Evolutionary conservation across 202 grass and related monocot species (phyloP).

Genomic region (Schoenoplectus triqueter): DNA sequence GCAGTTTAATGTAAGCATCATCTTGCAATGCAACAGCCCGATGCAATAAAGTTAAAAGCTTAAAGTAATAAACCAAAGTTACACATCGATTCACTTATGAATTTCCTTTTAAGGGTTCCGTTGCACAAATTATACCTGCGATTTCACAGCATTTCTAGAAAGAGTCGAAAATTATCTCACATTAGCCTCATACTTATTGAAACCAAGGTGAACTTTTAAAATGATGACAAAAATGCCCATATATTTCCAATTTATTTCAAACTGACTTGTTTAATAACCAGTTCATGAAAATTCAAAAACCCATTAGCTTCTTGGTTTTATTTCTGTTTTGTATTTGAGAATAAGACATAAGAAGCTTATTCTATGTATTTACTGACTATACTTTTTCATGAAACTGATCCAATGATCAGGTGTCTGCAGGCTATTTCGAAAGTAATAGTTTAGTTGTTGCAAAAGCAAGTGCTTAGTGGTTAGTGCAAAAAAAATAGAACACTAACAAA

Average conservation of each 20-base stretch:
- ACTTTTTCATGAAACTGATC: neutral
- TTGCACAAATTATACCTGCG: neutral
- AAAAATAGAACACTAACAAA: too few species aligned
- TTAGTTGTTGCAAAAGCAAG: neutral
- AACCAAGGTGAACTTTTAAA: neutral
- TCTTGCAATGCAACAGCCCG: neutral
- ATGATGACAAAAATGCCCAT: neutral
- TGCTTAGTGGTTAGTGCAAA: neutral
- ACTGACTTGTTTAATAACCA: neutral
- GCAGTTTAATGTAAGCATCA: neutral
- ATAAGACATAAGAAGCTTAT: neutral
- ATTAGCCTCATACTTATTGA: neutral
- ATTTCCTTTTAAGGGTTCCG: neutral
- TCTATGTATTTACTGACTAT: neutral
- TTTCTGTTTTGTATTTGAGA: neutral
- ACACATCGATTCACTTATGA: neutral
- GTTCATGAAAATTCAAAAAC: neutral
- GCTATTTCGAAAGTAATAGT: neutral
- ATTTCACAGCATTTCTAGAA: neutral
- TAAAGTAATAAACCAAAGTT: slow-evolving; percentile 1
- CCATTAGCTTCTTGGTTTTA: neutral
- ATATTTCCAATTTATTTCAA: neutral
- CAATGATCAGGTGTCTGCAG: neutral
- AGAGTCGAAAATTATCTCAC: neutral
- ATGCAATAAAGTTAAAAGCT: neutral